These are phyloP conservation scores for Ceratobasidium sp. DNA, from an alignment of 1,284 basidiomycete genomes.

Conservation along the genomic window DNA sequence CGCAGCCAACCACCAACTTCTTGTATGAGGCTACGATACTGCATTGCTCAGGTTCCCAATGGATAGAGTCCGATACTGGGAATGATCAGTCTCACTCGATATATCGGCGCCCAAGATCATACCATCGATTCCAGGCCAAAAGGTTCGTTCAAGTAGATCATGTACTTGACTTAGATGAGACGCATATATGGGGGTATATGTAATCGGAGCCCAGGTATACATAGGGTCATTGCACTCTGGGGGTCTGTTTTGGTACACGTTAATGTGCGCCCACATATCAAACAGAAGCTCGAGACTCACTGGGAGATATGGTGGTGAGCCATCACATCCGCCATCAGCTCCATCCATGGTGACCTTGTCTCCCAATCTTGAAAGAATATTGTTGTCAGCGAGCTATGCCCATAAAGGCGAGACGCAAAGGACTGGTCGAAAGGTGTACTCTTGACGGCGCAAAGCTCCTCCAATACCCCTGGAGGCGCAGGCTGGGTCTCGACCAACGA, in stretches of 20 bases:
- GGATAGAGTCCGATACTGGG: constrained; percentile 69
- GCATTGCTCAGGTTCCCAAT: constrained; percentile 68
- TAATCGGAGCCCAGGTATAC: constrained; percentile 58
- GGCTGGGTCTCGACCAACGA: background rate
- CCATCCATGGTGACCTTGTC: constrained; percentile 70
- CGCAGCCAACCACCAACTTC: constrained; percentile 72
- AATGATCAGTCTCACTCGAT: background rate
- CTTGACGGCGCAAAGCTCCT: constrained; percentile 61
- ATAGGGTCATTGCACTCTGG: background rate
- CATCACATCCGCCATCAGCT: constrained; percentile 70
- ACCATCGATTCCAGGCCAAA: constrained; percentile 80
- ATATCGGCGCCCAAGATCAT: constrained; percentile 43
- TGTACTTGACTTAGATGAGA: constrained; percentile 71
- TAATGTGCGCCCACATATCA: constrained; percentile 52
- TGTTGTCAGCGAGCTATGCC: constrained; percentile 48
- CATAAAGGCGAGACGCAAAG: constrained; percentile 66
- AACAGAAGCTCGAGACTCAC: constrained; percentile 54
- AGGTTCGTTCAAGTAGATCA: constrained; percentile 65
- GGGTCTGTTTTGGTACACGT: constrained; percentile 61
- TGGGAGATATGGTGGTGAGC: constrained; percentile 65
- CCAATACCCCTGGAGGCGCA: constrained; percentile 55
- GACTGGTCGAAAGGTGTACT: constrained; percentile 68
- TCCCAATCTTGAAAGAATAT: constrained; percentile 72
- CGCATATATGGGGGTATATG: constrained; percentile 65
- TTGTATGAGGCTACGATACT: constrained; percentile 75